Conservation (phyloP, 306 rosid genomes). For the Cicer arietinum region DNA sequence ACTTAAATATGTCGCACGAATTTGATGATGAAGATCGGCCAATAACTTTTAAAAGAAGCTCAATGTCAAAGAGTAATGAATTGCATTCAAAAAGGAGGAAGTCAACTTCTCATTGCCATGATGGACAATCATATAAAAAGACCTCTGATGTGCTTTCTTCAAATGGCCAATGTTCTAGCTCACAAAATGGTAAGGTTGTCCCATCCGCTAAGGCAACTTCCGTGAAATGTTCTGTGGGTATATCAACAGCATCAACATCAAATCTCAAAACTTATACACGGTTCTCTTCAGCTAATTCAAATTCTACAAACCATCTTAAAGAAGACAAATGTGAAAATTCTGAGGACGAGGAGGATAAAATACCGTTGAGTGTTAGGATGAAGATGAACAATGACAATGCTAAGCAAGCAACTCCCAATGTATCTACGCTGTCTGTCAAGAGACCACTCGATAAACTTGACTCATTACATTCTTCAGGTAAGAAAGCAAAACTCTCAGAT, state of each 20-base stretch:
- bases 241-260: slow-evolving; percentile 41
- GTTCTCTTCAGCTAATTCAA: slow-evolving; percentile 32
- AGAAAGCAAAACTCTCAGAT: slow-evolving; percentile 49
- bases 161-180: slow-evolving; percentile 48
- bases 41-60: slow-evolving; percentile 21
- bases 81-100: slow-evolving; percentile 41
- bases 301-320: not conserved
- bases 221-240: slow-evolving; percentile 20
- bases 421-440: slow-evolving; percentile 39
- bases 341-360: slow-evolving; percentile 51
- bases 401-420: slow-evolving; percentile 28
- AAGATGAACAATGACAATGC: slow-evolving; percentile 25
- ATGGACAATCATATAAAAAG: slow-evolving; percentile 41
- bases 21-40: slow-evolving; percentile 47
- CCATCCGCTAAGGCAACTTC: slow-evolving; percentile 36
- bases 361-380: slow-evolving; percentile 48
- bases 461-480: slow-evolving; percentile 27
- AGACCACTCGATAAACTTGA: slow-evolving; percentile 49
- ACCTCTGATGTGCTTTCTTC: slow-evolving; percentile 41
- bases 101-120: slow-evolving; percentile 43
- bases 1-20: slow-evolving; percentile 26
- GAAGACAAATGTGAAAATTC: slow-evolving; percentile 36
- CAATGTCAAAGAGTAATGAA: slow-evolving; percentile 46
- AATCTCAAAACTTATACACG: slow-evolving; percentile 10
- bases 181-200: slow-evolving; percentile 34